Conservation (phyloP, 805 yeast genomes). For the Pichia scutulata region DNA sequence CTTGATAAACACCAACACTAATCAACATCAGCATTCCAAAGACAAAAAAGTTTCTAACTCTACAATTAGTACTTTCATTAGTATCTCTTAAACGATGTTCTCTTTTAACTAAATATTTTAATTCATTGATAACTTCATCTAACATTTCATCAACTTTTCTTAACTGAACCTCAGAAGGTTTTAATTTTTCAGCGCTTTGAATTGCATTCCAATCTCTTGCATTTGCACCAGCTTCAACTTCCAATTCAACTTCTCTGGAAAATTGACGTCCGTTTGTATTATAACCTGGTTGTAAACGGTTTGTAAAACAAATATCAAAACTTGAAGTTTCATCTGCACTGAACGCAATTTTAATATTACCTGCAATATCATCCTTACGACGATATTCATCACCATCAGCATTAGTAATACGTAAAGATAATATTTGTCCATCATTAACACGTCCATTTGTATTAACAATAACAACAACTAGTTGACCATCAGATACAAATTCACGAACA, state of each 20-base stretch:
- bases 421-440: constrained; percentile 79
- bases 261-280: constrained; percentile 32
- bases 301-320: constrained; percentile 87
- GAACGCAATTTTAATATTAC: constrained; percentile 68
- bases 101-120: constrained; percentile 77
- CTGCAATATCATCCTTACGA: constrained; percentile 68
- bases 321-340: constrained; percentile 77
- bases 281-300: constrained; percentile 37
- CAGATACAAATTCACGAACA: constrained; percentile 83
- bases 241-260: constrained; percentile 75
- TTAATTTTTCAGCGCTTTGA: constrained; percentile 87
- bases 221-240: constrained; percentile 90
- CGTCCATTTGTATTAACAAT: constrained; percentile 68
- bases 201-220: constrained; percentile 97
- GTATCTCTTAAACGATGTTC: constrained; percentile 94
- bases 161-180: constrained; percentile 86
- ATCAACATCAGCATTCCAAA: constrained; percentile 60
- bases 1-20: constrained; percentile 86
- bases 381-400: constrained; percentile 80
- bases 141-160: constrained; percentile 81
- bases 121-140: constrained; percentile 70
- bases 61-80: constrained; percentile 88
- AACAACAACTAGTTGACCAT: constrained; percentile 82
- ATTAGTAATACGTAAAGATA: constrained; percentile 64
- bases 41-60: constrained; percentile 83